These are phyloP conservation scores for Celoporthe dispersa DNA, from an alignment of 2,329 filamentous ascomycete species.

Conservation along the genomic window DNA sequence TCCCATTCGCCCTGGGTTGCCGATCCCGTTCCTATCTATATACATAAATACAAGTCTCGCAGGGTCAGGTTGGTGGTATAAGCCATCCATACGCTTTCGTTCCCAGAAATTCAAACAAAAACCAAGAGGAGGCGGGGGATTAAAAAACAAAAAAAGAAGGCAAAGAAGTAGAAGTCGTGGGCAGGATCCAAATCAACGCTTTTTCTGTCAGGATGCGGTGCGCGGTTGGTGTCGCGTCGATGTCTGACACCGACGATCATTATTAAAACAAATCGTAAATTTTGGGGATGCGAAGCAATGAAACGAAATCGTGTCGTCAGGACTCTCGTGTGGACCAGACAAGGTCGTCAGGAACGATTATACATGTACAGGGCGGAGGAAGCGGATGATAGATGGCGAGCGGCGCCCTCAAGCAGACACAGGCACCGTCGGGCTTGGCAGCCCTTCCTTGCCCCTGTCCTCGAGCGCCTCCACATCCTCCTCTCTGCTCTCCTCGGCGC, in stretches of 20 bases:
- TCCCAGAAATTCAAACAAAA: not conserved
- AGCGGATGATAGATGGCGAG: not conserved
- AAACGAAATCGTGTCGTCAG: conserved; percentile 27
- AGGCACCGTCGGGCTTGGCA: conserved; percentile 16
- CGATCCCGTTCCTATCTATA: conserved; percentile 15
- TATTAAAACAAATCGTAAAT: conserved; percentile 27
- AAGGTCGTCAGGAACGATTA: conserved; percentile 1
- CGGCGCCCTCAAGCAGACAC: conserved; percentile 26
- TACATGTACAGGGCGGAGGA: not conserved
- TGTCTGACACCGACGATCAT: conserved; percentile 21
- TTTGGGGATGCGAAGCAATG: conserved; percentile 3
- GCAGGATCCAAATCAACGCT: conserved; percentile 18
- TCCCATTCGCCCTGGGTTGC: conserved; percentile 4
- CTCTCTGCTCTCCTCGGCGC: conserved; percentile 22
- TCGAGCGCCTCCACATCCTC: conserved; percentile 27
- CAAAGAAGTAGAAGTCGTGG: conserved; percentile 7
- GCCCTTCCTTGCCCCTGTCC: conserved; percentile 18
- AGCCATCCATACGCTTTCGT: conserved; percentile 7
- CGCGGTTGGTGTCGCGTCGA: not conserved
- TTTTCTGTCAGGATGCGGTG: not conserved
- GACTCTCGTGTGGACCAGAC: conserved; percentile 4
- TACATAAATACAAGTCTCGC: conserved; percentile 27
- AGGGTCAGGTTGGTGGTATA: not conserved
- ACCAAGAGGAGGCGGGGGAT: too few relatives aligned
- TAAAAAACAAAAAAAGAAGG: conserved; percentile 16